Percentiles rank a stretch among this genome's conserved stretches.
Evolutionary conservation across 139 green algal genomes (phyloP).

Genomic region (Coelastrella sp.): DNA sequence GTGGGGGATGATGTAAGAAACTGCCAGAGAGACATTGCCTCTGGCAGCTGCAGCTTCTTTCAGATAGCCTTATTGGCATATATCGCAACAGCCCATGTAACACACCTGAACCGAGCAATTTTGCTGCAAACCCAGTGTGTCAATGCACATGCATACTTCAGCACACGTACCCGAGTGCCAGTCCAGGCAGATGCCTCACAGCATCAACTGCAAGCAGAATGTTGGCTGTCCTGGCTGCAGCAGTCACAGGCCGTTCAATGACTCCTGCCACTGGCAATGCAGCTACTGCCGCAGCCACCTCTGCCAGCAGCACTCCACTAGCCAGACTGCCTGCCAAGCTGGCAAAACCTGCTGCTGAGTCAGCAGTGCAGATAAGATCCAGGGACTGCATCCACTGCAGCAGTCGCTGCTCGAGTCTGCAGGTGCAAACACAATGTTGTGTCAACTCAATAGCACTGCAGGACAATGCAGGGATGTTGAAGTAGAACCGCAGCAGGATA

Average conservation of each 20-base stretch:
- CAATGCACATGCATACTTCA: not conserved
- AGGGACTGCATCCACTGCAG: constrained; percentile 23
- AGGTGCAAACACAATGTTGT: not conserved
- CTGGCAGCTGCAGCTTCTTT: no score
- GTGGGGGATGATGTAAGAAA: not conserved
- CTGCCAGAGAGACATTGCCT: not conserved
- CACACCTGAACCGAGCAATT: not conserved
- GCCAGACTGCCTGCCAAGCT: not conserved
- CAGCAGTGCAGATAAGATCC: constrained; percentile 17
- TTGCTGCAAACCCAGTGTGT: not conserved
- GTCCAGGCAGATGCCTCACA: constrained; percentile 12
- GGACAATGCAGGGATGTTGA: not conserved
- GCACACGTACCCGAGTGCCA: not conserved
- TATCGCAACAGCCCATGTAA: not conserved
- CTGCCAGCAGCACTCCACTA: constrained; percentile 30
- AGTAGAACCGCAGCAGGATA: not conserved
- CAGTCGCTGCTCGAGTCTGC: constrained; percentile 26
- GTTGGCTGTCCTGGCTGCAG: not conserved
- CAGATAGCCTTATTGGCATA: no score
- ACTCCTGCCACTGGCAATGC: constrained; percentile 8
- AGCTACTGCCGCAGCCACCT: constrained; percentile 29
- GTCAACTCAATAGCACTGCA: not conserved
- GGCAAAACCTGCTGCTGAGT: constrained; percentile 3
- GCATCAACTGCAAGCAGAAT: not conserved
- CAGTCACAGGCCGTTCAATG: constrained; percentile 4